A percentile compares a stretch with the other conserved stretches of the same genome.
These are phyloP conservation scores for Yarrowia sp. DNA, from an alignment of 805 yeast species.

Conservation along the genomic window DNA sequence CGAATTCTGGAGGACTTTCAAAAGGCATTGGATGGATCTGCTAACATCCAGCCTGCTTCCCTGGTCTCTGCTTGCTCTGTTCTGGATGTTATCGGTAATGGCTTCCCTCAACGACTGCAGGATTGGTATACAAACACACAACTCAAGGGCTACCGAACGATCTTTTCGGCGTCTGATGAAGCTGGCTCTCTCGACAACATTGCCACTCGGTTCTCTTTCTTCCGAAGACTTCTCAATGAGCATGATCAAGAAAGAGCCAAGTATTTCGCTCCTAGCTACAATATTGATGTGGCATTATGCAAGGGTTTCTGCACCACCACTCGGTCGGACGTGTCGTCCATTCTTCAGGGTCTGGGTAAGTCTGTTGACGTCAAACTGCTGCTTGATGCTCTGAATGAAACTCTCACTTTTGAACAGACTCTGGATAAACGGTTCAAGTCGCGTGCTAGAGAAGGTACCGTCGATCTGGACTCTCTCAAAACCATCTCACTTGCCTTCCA, in stretches of 20 bases:
- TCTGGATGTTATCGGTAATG: constrained; percentile 58
- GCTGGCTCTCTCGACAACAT: constrained; percentile 93
- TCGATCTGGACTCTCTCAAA: constrained; percentile 30
- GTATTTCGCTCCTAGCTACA: constrained; percentile 72
- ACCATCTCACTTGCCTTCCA: constrained; percentile 69
- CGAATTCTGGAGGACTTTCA: constrained; percentile 76
- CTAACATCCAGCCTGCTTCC: not conserved
- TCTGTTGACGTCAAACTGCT: constrained; percentile 60
- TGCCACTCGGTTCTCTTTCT: constrained; percentile 75
- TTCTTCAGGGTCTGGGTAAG: constrained; percentile 46
- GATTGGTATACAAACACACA: constrained; percentile 71
- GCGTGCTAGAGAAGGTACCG: not conserved
- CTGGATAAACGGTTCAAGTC: constrained; percentile 58
- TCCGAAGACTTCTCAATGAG: constrained; percentile 63
- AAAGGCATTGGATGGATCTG: constrained; percentile 32
- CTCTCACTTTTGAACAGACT: constrained; percentile 79
- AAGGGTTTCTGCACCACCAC: constrained; percentile 67
- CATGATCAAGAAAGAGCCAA: constrained; percentile 52
- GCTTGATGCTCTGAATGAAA: constrained; percentile 65
- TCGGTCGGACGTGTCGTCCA: constrained; percentile 57
- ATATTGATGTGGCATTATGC: constrained; percentile 60
- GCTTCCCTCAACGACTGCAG: constrained; percentile 54
- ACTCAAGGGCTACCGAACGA: constrained; percentile 68
- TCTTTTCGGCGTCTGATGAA: constrained; percentile 79
- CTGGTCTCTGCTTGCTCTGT: constrained; percentile 65